Percentiles rank a stretch among this genome's conserved stretches.
Evolutionary conservation across 495 filamentous ascomycete species (phyloP).

Genomic region (Astrothelium subdiscretum): DNA sequence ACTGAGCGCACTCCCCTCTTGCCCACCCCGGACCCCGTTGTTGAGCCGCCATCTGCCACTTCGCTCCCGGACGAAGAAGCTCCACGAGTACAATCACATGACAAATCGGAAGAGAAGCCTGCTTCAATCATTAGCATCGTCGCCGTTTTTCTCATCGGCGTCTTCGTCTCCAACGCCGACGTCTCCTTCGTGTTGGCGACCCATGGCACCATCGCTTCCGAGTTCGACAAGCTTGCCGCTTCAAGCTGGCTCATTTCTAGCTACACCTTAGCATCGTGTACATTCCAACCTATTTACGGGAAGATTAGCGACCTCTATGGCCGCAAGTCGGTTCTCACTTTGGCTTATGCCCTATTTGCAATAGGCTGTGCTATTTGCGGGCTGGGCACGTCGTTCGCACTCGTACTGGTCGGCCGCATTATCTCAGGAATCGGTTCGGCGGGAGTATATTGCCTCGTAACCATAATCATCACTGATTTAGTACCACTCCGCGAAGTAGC

Average conservation of each 20-base stretch:
- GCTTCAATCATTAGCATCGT: background rate
- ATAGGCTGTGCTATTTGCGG: slow-evolving; percentile 38
- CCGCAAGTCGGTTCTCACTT: slow-evolving; percentile 63
- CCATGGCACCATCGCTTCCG: slow-evolving; percentile 50
- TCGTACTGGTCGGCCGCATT: slow-evolving; percentile 13
- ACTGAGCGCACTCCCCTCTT: background rate
- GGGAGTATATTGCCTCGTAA: slow-evolving; percentile 14
- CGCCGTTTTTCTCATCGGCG: slow-evolving; percentile 33
- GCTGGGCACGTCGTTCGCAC: slow-evolving; percentile 7
- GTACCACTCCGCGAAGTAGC: slow-evolving; percentile 57
- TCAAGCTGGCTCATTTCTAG: slow-evolving; percentile 58
- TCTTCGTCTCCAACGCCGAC: slow-evolving; percentile 55
- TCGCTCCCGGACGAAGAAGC: background rate
- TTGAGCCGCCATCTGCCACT: background rate
- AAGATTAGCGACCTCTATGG: slow-evolving; percentile 81
- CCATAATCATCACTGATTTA: slow-evolving; percentile 35
- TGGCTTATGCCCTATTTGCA: slow-evolving; percentile 64
- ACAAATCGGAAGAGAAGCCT: background rate
- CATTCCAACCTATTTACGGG: slow-evolving; percentile 48
- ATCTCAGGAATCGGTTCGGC: slow-evolving; percentile 12
- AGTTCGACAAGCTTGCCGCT: slow-evolving; percentile 47
- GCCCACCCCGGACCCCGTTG: background rate
- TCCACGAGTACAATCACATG: background rate
- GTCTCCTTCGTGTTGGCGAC: slow-evolving; percentile 51
- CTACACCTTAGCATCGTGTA: slow-evolving; percentile 48